Evolutionary conservation across 257 asterid genomes (phyloP).

Genomic region (Solanum pinnatisectum): DNA sequence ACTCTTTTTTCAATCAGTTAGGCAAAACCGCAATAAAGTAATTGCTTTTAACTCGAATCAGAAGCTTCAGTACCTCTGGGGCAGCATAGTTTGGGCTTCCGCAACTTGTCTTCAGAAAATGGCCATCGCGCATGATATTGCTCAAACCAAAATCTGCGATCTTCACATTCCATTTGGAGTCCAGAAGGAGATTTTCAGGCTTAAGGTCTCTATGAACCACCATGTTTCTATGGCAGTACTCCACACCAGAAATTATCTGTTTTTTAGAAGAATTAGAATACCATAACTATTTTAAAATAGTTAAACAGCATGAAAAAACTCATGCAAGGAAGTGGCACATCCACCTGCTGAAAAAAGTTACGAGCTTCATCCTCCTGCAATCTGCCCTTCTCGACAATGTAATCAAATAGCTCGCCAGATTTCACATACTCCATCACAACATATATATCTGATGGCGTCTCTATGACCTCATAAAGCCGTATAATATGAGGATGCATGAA

Average conservation of each 20-base stretch:
- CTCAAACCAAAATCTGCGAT: slow-evolving; percentile 97
- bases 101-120: slow-evolving; percentile 90
- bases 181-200: slow-evolving; percentile 90
- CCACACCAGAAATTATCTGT: slow-evolving; percentile 94
- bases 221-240: slow-evolving; percentile 95
- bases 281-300: not conserved
- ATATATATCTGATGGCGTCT: slow-evolving; percentile 72
- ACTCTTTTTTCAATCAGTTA: not conserved
- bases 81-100: slow-evolving; percentile 98
- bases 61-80: slow-evolving; percentile 58
- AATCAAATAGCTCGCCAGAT: slow-evolving; percentile 93
- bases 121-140: slow-evolving; percentile 91
- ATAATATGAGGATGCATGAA: slow-evolving; percentile 97
- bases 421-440: slow-evolving; percentile 91
- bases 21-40: not conserved
- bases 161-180: slow-evolving; percentile 74
- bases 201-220: slow-evolving; percentile 92
- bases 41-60: not conserved
- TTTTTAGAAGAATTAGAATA: slow-evolving; percentile 10
- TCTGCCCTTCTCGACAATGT: slow-evolving; percentile 93
- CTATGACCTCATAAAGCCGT: slow-evolving; percentile 93
- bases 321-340: not conserved
- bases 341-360: slow-evolving; percentile 89
- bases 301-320: not conserved
- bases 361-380: slow-evolving; percentile 86